Percentiles rank a stretch among this genome's conserved stretches.
Conservation (phyloP, 1,284 basidiomycete species). For the Cryptococcus sp. region DNA sequence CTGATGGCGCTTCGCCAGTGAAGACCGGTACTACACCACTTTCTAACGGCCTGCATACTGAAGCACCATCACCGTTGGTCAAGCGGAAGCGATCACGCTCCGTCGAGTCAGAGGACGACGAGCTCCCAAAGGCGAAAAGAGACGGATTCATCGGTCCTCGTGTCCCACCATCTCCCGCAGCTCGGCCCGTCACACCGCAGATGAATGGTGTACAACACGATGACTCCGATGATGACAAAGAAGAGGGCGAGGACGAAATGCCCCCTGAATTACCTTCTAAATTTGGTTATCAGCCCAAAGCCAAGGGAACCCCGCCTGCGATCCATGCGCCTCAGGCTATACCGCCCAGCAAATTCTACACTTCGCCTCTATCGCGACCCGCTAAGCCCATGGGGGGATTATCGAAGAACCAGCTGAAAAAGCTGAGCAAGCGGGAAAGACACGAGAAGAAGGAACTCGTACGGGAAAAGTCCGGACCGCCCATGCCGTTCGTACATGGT, state of each 20-base stretch:
- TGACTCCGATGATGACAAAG: not conserved
- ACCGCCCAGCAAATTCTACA: constrained; percentile 15
- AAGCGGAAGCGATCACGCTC: constrained; percentile 29
- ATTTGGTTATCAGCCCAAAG: constrained; percentile 13
- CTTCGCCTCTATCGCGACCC: constrained; percentile 10
- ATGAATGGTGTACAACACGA: constrained; percentile 3
- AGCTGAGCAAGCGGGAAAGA: not conserved
- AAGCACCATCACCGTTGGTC: not conserved
- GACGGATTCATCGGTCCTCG: constrained; percentile 2
- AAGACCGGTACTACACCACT: not conserved
- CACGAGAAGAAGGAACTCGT: not conserved
- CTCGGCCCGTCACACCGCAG: not conserved
- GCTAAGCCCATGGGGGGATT: not conserved
- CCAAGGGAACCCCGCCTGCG: constrained; percentile 3
- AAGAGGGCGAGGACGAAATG: not conserved
- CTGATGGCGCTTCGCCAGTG: constrained; percentile 13
- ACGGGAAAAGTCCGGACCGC: not conserved
- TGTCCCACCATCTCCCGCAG: not conserved
- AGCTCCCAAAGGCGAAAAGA: constrained; percentile 7
- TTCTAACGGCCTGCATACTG: not conserved
- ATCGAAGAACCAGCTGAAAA: not conserved
- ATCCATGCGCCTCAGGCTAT: constrained; percentile 15
- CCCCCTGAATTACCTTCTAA: constrained; percentile 14
- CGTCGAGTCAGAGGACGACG: constrained; percentile 55
- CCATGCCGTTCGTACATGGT: not conserved